phyloP scores from a whole-genome alignment of 768 basidiomycete species.

The Mycena venus region DNA sequence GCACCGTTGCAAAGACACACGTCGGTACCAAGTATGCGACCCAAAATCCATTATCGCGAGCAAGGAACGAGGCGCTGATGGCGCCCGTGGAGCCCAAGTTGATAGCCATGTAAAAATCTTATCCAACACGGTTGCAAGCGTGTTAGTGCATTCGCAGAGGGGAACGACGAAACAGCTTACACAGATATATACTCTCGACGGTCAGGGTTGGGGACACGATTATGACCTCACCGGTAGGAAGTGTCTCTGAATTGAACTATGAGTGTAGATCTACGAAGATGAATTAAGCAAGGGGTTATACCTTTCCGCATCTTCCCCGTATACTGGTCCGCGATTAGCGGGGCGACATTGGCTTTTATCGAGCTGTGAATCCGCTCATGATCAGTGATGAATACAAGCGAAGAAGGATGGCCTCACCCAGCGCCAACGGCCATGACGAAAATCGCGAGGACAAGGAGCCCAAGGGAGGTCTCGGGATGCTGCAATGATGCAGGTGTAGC shows the following conservation, averaged over 20 bases:
- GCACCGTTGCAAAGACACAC: slow-evolving; percentile 59
- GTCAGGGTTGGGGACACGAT: slow-evolving; percentile 67
- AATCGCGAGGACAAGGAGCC: slow-evolving; percentile 60
- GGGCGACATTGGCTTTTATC: slow-evolving; percentile 63
- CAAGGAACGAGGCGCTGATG: slow-evolving; percentile 66
- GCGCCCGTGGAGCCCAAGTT: slow-evolving; percentile 58
- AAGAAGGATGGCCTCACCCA: slow-evolving; percentile 40
- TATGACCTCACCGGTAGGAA: slow-evolving; percentile 64
- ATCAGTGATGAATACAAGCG: not conserved
- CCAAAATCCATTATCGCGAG: slow-evolving; percentile 67
- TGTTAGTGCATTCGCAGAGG: no score
- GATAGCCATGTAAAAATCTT: slow-evolving; percentile 60
- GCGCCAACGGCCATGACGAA: slow-evolving; percentile 60
- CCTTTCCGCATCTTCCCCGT: slow-evolving; percentile 61
- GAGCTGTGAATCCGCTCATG: not conserved
- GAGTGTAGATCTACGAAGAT: no score
- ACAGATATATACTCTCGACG: slow-evolving; percentile 64
- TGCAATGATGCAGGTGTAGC: slow-evolving; percentile 56
- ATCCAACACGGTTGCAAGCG: not conserved
- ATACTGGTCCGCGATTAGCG: slow-evolving; percentile 73
- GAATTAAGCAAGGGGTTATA: no score
- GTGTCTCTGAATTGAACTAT: slow-evolving; percentile 43
- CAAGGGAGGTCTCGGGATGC: slow-evolving; percentile 55
- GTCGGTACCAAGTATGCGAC: slow-evolving; percentile 64
- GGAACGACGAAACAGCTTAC: slow-evolving; percentile 34